Evolutionary conservation across 2,329 filamentous ascomycete species (phyloP).

Genomic region (Albophoma yamanashiensis): DNA sequence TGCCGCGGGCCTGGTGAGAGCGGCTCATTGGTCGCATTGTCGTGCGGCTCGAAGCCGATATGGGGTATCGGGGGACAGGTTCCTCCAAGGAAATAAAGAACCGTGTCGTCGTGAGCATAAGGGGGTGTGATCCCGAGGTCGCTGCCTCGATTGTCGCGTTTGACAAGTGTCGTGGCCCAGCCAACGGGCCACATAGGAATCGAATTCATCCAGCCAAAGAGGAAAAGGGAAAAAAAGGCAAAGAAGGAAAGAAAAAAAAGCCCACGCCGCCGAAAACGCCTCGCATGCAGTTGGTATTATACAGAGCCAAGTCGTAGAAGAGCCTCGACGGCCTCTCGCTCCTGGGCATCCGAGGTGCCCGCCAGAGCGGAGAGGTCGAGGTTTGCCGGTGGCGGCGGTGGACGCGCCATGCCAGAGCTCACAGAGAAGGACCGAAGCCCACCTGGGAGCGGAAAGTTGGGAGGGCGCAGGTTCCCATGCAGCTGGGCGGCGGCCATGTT

Average conservation of each 20-base stretch:
- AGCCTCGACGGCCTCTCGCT: slow-evolving; percentile 73
- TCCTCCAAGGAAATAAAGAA: not conserved
- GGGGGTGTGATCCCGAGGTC: slow-evolving; percentile 17
- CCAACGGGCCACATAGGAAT: slow-evolving; percentile 14
- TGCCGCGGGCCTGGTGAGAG: not conserved
- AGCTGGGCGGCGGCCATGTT: slow-evolving; percentile 45
- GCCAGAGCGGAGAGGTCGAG: slow-evolving; percentile 41
- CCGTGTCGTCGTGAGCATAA: slow-evolving; percentile 22
- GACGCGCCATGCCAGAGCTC: slow-evolving; percentile 40
- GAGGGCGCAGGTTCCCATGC: slow-evolving; percentile 26
- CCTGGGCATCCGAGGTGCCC: slow-evolving; percentile 53
- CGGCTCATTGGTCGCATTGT: not conserved
- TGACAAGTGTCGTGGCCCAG: slow-evolving; percentile 22
- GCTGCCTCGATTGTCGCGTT: slow-evolving; percentile 19
- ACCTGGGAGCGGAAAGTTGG: slow-evolving; percentile 38
- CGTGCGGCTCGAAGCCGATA: not conserved
- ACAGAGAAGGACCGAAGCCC: slow-evolving; percentile 37
- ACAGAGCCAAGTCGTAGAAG: slow-evolving; percentile 72
- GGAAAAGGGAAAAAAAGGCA: slow-evolving; percentile 4
- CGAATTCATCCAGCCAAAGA: slow-evolving; percentile 4
- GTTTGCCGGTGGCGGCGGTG: slow-evolving; percentile 38
- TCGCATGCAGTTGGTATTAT: slow-evolving; percentile 46
- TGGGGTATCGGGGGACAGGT: not conserved
- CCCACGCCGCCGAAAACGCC: slow-evolving; percentile 33
- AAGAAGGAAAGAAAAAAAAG: slow-evolving; percentile 1